These are phyloP conservation scores for Phytopythium chamaehyphon DNA, from an alignment of 352 stramenopile species.

Conservation along the genomic window DNA sequence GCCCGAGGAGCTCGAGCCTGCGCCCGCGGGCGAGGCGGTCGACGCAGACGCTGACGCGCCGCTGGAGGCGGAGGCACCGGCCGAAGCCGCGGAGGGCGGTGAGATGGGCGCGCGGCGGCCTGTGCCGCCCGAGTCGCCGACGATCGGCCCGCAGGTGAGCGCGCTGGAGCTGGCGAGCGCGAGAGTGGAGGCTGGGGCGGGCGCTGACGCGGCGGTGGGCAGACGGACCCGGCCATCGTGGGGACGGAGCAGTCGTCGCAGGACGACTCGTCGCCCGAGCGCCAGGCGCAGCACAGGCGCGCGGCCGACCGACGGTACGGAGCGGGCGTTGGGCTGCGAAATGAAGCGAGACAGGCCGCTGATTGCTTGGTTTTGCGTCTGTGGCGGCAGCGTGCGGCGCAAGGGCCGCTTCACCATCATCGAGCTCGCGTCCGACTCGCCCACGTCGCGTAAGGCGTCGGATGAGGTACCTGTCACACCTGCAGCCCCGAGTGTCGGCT, in stretches of 20 bases:
- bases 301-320: slow-evolving; percentile 22
- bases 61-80: not conserved
- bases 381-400: slow-evolving; percentile 46
- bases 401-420: slow-evolving; percentile 86
- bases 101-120: not conserved
- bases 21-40: slow-evolving; percentile 1
- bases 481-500: slow-evolving; percentile 2
- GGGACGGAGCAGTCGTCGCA: slow-evolving; percentile 17
- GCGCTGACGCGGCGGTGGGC: not conserved
- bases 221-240: slow-evolving; percentile 4
- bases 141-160: slow-evolving; percentile 14
- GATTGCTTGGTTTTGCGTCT: slow-evolving; percentile 6
- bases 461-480: slow-evolving; percentile 44
- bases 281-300: slow-evolving; percentile 9
- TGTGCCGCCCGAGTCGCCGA: slow-evolving; percentile 4
- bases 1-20: not conserved
- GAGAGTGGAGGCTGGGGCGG: not conserved
- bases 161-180: not conserved
- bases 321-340: slow-evolving; percentile 3
- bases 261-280: slow-evolving; percentile 36
- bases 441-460: slow-evolving; percentile 42
- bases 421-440: slow-evolving; percentile 61
- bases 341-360: slow-evolving; percentile 7
- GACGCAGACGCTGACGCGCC: not conserved
- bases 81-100: not conserved